phyloP scores from a whole-genome alignment of 192 early-diverging fungal genomes.

The Backusella parvicylindrica region DNA sequence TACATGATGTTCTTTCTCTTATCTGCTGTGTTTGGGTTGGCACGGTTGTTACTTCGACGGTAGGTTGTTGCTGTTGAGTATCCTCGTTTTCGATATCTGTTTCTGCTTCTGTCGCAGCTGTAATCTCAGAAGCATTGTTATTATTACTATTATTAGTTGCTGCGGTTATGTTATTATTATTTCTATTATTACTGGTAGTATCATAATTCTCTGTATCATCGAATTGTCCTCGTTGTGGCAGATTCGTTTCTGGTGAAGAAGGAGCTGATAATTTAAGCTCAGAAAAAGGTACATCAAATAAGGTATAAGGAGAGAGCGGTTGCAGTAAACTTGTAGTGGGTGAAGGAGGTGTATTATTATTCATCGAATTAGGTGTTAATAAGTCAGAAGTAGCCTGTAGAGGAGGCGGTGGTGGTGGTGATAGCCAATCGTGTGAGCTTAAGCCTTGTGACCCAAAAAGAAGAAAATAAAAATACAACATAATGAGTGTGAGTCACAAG shows the following conservation, averaged over 20 bases:
- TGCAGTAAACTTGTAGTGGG: conserved; percentile 8
- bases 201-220: too few species aligned
- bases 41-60: neutral
- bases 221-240: too few species aligned
- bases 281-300: conserved; percentile 24
- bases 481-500: neutral
- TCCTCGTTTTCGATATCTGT: neutral
- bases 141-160: neutral
- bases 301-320: conserved; percentile 14
- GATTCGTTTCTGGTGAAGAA: conserved; percentile 19
- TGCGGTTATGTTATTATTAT: neutral
- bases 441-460: conserved; percentile 4
- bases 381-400: neutral
- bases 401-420: neutral
- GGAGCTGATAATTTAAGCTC: conserved; percentile 13
- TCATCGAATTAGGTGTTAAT: neutral
- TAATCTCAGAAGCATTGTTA: neutral
- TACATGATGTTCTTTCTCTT: conserved; percentile 12
- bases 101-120: neutral
- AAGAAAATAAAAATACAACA: neutral
- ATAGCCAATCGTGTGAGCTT: conserved; percentile 3
- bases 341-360: conserved; percentile 13
- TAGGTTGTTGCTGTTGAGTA: neutral
- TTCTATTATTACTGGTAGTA: neutral
- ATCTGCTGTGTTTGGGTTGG: neutral